Evolutionary conservation across 352 stramenopile genomes (phyloP), one percentile per base, ranked within the genome.

Genomic region (Globisporangium emineosum): DNA sequence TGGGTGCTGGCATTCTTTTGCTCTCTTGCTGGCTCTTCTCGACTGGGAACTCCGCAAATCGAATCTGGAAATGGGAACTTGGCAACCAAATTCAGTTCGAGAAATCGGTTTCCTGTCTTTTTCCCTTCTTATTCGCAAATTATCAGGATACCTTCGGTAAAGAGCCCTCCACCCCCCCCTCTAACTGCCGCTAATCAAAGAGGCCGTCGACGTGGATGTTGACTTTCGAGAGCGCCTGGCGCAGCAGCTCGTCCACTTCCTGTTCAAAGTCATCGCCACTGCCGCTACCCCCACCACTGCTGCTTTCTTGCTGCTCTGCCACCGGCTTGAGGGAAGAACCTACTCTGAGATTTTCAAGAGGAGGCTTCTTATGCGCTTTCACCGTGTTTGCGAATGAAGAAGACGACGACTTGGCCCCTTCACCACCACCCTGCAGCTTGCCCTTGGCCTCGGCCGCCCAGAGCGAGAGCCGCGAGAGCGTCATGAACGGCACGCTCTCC

Each of bases 401-500:
- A 5, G 30, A 29, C 12, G 21, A 50, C 27, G 37, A n/a, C 25
- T 64, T 50, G 35, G 25, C 33, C 19, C 17, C 60, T 51, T 29
- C 10, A 56, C 64, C 63, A 30, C 29, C 50, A 17, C 13, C 25
- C 17, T 70, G 55, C 10, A 90, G 47, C 62, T 87, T 89, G 9
- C 66, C 68, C 35, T 89, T 89, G 3, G 79, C 82, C 33, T 87
- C 73, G 0, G 66, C 70, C 0, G 79, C 79, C 82, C 82, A 91
- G 10, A 77, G 69, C 0, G 82, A 91, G 13, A 91, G 54, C 29
- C 70, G 69, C 2, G 71, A 81, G 9, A 91, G 69, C 6, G 82
- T 78, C 68, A 86, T 75, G 64, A 87, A 91, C 3, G 82, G 83
- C 23, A 89, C 73, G 35, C 66, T 89, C 21, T 89, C 79, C 50